phyloP scores from a whole-genome alignment of 257 asterid species.

The Solanum medicagineum region DNA sequence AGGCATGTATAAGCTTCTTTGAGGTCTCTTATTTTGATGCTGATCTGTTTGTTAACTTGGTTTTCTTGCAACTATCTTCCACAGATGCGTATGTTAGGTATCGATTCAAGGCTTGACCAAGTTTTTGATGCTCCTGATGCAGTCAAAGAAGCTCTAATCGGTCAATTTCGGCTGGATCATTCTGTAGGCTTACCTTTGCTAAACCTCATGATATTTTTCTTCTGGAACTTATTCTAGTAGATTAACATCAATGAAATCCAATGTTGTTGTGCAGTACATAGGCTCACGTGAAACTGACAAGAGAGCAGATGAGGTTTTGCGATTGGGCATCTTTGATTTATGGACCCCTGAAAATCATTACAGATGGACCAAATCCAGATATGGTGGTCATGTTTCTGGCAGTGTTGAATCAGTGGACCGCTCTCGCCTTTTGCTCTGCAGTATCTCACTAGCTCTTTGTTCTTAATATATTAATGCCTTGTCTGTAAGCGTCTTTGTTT shows the following conservation, averaged over 20 bases:
- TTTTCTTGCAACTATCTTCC: not conserved
- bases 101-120: constrained; percentile 80
- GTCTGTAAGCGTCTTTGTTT: not conserved
- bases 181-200: constrained; percentile 40
- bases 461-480: not conserved
- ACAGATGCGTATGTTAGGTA: constrained; percentile 78
- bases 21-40: not conserved
- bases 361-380: constrained; percentile 70
- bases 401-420: constrained; percentile 48
- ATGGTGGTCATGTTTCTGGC: constrained; percentile 72
- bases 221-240: not conserved
- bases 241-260: not conserved
- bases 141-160: constrained; percentile 61
- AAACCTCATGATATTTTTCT: not conserved
- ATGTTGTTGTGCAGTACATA: constrained; percentile 42
- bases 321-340: constrained; percentile 54
- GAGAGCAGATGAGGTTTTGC: constrained; percentile 54
- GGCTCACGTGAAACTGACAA: constrained; percentile 76
- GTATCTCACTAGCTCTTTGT: constrained; percentile 24
- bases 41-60: not conserved
- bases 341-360: constrained; percentile 98
- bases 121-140: constrained; percentile 92
- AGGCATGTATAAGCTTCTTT: constrained; percentile 31
- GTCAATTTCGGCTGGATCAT: constrained; percentile 59
- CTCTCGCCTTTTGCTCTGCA: constrained; percentile 58